Conservation (phyloP, 108 stramenopile species). For the Cyclotella baltica region DNA sequence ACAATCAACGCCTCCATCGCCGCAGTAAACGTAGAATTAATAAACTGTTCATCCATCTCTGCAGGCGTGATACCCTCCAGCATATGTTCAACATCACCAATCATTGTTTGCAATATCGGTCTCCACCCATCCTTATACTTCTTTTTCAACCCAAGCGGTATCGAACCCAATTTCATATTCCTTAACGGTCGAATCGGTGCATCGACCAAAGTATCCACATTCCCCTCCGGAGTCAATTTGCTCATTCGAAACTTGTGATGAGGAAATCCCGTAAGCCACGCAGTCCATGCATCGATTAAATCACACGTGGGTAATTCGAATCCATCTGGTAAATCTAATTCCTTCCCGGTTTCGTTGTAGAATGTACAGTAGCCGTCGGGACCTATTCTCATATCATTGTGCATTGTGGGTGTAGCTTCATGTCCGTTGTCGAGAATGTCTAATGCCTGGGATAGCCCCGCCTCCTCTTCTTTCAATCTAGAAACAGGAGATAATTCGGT, state of each 20-base stretch:
- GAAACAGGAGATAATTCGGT: slow-evolving; percentile 2
- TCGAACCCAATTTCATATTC: slow-evolving; percentile 4
- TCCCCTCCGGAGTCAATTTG: background rate
- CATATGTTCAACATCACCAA: slow-evolving; percentile 15
- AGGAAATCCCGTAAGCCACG: slow-evolving; percentile 41
- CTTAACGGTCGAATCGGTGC: slow-evolving; percentile 37
- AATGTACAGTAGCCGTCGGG: slow-evolving; percentile 35
- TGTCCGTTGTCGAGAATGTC: slow-evolving; percentile 6
- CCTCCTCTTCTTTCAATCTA: slow-evolving; percentile 11
- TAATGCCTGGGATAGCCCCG: slow-evolving; percentile 11
- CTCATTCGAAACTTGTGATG: slow-evolving; percentile 29
- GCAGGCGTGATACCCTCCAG: slow-evolving; percentile 19
- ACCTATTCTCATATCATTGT: background rate
- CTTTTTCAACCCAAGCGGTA: slow-evolving; percentile 33
- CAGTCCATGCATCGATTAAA: slow-evolving; percentile 27
- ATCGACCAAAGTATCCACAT: slow-evolving; percentile 22
- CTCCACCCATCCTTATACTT: slow-evolving; percentile 48
- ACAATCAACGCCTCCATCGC: slow-evolving; percentile 1
- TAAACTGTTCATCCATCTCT: slow-evolving; percentile 2
- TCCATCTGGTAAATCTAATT: slow-evolving; percentile 29
- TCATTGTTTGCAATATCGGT: slow-evolving; percentile 39
- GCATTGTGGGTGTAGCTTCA: background rate
- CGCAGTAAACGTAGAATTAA: slow-evolving; percentile 1
- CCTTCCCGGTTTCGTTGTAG: slow-evolving; percentile 5
- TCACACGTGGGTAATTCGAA: slow-evolving; percentile 34